phyloP scores from a whole-genome alignment of 2,329 filamentous ascomycete species.

The Pseudomassariella vexata region DNA sequence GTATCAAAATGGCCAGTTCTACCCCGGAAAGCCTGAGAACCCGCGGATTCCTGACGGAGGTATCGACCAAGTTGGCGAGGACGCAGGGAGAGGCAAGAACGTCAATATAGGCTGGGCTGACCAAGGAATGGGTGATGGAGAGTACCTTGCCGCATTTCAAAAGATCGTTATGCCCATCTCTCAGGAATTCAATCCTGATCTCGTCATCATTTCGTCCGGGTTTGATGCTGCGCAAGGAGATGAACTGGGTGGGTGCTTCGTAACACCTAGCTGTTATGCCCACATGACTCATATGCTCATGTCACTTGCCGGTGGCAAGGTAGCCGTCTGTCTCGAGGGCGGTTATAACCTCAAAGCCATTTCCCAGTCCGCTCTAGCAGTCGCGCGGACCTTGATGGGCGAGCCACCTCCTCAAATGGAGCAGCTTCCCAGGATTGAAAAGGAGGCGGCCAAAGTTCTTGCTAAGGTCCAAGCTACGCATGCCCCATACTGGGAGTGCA shows the following conservation, averaged over 20 bases:
- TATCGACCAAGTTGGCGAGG: constrained; percentile 52
- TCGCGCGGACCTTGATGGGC: constrained; percentile 90
- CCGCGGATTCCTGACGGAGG: constrained; percentile 54
- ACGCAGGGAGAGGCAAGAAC: constrained; percentile 52
- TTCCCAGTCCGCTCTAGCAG: constrained; percentile 84
- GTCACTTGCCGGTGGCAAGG: constrained; percentile 82
- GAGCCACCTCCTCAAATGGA: constrained; percentile 72
- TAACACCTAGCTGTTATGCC: constrained; percentile 85
- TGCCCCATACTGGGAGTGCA: constrained; percentile 78
- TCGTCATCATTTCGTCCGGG: constrained; percentile 91
- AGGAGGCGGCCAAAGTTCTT: constrained; percentile 49
- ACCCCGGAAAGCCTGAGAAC: constrained; percentile 63
- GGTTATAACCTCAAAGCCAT: constrained; percentile 94
- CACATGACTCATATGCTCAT: constrained; percentile 99
- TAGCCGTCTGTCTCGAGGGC: constrained; percentile 90
- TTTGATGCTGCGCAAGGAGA: constrained; percentile 96
- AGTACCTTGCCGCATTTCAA: constrained; percentile 96
- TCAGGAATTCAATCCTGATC: constrained; percentile 84
- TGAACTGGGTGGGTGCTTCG: constrained; percentile 86
- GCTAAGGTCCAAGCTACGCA: constrained; percentile 56
- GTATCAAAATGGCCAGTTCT: constrained; percentile 77
- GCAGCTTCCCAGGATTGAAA: constrained; percentile 50
- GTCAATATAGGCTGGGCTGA: constrained; percentile 63
- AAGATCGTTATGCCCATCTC: constrained; percentile 95
- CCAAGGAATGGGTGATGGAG: constrained; percentile 86